These are phyloP conservation scores for Lecanicillium sp. DNA, from an alignment of 2,329 filamentous ascomycete species.

Conservation along the genomic window DNA sequence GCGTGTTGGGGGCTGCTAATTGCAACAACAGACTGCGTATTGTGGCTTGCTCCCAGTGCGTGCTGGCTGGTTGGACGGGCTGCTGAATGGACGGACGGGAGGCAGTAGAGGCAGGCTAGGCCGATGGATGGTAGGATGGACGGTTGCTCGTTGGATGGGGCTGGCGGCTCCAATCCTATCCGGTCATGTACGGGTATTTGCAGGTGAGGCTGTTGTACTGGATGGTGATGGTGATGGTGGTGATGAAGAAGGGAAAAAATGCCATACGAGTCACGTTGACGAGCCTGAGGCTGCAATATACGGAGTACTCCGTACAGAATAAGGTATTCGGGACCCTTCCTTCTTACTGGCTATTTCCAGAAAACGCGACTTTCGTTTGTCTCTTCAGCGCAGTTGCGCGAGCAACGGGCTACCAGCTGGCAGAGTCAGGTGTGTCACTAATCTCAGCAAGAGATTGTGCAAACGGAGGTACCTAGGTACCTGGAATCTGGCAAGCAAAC, in stretches of 20 bases:
- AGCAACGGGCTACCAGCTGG: neutral
- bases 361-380: neutral
- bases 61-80: constrained; percentile 3
- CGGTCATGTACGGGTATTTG: neutral
- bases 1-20: constrained; percentile 3
- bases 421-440: too few species aligned
- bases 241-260: constrained; percentile 1
- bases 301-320: neutral
- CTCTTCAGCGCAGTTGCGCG: neutral
- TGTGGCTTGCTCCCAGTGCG: constrained; percentile 5
- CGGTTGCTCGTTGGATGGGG: constrained; percentile 13
- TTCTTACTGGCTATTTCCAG: neutral
- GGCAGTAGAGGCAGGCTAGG: neutral
- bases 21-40: constrained; percentile 11
- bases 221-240: neutral
- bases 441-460: too few species aligned
- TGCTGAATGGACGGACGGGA: constrained; percentile 8
- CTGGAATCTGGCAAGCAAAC: neutral
- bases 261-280: too few species aligned
- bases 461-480: too few species aligned
- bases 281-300: neutral
- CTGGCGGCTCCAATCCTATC: neutral
- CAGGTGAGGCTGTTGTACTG: constrained; percentile 12
- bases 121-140: constrained; percentile 14
- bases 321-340: neutral